Evolutionary conservation across 208 protist species (phyloP).

Genomic region (Trypanosoma lewisi): DNA sequence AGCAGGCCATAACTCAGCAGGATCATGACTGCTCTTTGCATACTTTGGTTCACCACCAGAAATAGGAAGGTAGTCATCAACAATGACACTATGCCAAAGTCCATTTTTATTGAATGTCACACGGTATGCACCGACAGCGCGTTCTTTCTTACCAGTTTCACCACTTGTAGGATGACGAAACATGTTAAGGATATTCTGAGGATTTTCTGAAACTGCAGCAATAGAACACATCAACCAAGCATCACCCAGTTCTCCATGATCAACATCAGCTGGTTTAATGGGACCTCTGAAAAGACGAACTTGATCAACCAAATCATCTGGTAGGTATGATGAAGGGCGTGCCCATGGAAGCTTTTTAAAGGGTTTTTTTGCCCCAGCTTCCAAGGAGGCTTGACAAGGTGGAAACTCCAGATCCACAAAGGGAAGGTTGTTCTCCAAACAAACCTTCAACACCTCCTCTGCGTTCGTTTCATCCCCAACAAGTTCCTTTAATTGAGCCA

Average conservation of each 20-base stretch:
- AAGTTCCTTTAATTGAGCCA: constrained; percentile 37
- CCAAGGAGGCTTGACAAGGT: constrained; percentile 54
- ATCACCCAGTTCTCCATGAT: constrained; percentile 68
- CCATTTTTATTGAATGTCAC: constrained; percentile 84
- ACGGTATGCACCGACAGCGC: constrained; percentile 68
- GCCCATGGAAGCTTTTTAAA: constrained; percentile 68
- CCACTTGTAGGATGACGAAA: constrained; percentile 62
- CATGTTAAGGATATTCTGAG: constrained; percentile 44
- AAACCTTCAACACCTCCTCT: constrained; percentile 54
- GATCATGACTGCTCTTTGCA: constrained; percentile 49
- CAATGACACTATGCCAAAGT: constrained; percentile 72
- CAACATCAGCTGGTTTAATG: constrained; percentile 41
- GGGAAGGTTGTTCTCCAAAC: constrained; percentile 48
- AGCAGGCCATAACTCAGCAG: constrained; percentile 77
- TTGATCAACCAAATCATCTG: constrained; percentile 50
- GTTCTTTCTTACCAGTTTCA: constrained; percentile 52
- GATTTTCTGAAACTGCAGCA: constrained; percentile 47
- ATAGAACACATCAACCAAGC: constrained; percentile 76
- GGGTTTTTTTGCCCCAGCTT: constrained; percentile 43
- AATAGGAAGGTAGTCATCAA: constrained; percentile 83
- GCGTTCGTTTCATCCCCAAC: constrained; percentile 36
- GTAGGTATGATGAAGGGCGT: constrained; percentile 48
- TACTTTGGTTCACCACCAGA: constrained; percentile 51
- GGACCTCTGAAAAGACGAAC: constrained; percentile 60
- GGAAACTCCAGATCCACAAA: constrained; percentile 80